These are phyloP conservation scores for Daldinia sp. DNA, from an alignment of 2,329 filamentous ascomycete species.

Conservation along the genomic window DNA sequence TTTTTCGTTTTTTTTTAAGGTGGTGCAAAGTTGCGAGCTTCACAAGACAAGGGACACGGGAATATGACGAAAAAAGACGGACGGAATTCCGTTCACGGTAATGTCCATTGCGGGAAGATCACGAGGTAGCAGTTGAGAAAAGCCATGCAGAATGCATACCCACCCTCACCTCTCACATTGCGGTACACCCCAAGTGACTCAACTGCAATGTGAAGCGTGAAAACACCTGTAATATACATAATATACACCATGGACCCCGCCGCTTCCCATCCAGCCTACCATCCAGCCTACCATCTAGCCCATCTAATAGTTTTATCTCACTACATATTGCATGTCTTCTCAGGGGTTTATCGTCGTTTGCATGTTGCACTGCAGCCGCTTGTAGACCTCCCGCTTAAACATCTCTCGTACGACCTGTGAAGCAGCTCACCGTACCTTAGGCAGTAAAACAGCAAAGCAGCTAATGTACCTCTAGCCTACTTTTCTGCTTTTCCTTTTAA, in stretches of 20 bases:
- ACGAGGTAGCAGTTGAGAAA: slow-evolving; percentile 33
- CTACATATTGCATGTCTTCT: slow-evolving; percentile 27
- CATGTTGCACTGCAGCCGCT: slow-evolving; percentile 37
- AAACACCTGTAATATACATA: slow-evolving; percentile 30
- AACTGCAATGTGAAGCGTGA: slow-evolving; percentile 28
- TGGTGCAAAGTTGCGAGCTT: slow-evolving; percentile 34
- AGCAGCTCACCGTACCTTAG: slow-evolving; percentile 27
- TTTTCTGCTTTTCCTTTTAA: slow-evolving; percentile 28
- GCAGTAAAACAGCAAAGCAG: slow-evolving; percentile 16
- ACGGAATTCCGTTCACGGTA: slow-evolving; percentile 32
- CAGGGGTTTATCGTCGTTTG: slow-evolving; percentile 37
- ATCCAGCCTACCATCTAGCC: slow-evolving; percentile 23
- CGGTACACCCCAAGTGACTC: slow-evolving; percentile 24
- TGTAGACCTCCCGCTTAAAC: slow-evolving; percentile 30
- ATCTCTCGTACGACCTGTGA: slow-evolving; percentile 27
- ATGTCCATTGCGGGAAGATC: slow-evolving; percentile 27
- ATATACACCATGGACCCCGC: slow-evolving; percentile 23
- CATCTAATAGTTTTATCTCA: slow-evolving; percentile 27
- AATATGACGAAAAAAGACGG: slow-evolving; percentile 35
- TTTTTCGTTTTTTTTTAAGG: too few species aligned
- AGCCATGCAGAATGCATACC: slow-evolving; percentile 27
- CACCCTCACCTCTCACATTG: slow-evolving; percentile 27
- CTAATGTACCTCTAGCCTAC: slow-evolving; percentile 7
- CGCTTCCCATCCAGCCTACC: slow-evolving; percentile 29
- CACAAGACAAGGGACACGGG: slow-evolving; percentile 22